Evolutionary conservation across 495 filamentous ascomycete species (phyloP), one percentile per base, ranked within the genome.

Genomic region (Trichoderma parareesei): DNA sequence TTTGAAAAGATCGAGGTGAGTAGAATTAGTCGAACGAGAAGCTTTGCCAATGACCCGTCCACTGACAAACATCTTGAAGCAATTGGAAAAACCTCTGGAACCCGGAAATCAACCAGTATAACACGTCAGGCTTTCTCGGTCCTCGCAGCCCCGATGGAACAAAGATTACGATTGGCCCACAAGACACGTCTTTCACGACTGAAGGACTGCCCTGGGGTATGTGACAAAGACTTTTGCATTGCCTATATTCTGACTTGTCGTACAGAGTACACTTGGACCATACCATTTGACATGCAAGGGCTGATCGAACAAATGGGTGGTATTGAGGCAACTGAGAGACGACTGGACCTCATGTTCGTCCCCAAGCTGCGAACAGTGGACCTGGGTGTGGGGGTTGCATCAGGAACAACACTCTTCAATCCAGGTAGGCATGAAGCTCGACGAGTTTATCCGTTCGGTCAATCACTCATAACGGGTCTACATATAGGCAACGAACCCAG

Each of bases 21-120:
- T 37, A 27, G 27, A 27, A 27, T 27, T 27, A 1, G 27, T 27
- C 27, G 27, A 27, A 27, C 53, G 10, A 33, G 1, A 14, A 14
- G 27, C 53, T 41, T 11, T 4, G 20, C 18, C 53, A 38, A 38
- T 57, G 4, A 35, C 14, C 33, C 18, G 27, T 3, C 10, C 18
- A 20, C 48, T 57, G 11, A 57, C 5, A 2, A 14, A 35, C 2
- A 16, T 35, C 11, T 57, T 11, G 40, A 3, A 57, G 53, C 5
- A 86, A 89, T 65, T 91, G 89, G 89, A 78, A 83, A 5, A 89
- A 90, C 69, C 87, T 89, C 66, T 92, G 87, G 86, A 86, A 89
- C 70, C 67, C 81, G 0, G 69, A 79, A 40, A 75, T 80, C 0
- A 80, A 76, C 0, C 81, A 82, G 1, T 74, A 88, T 0, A 79